Base-by-base conservation (phyloP, 768 basidiomycete species). In the Tremella mesenterica region DNA sequence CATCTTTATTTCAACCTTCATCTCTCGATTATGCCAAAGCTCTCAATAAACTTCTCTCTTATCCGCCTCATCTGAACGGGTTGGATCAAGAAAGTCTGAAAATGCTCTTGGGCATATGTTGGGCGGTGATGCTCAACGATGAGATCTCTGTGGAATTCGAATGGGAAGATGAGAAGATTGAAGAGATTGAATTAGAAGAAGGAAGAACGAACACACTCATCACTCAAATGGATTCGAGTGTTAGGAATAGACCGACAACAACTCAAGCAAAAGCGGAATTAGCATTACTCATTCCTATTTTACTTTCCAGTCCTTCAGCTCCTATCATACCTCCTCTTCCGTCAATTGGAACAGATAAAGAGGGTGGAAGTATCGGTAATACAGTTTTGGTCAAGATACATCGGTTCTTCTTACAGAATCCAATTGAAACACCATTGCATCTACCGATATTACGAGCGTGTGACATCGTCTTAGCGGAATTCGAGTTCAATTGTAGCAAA, bases 11-110 rank as follows among this genome's bases (percentile, higher is more conserved):
- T 55, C 65, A 75, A 3, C 81, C 83, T 0, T 77, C 89, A 3
- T 83, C 86, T 10, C 73, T 87, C 57, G 82, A 92, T 70, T 92
- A 89, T 70, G 77, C 85, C 52, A 92, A 92, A 69, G 79, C 85
- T 0, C 76, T 95, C 45, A 80, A 80, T 51, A 76, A 75, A 53
- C 66, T 96, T 8, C 74, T 88, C 48, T 75, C 76, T 52, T 84
- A 82, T 71, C 69, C 75, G 2, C 84, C 88, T 2, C 91, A 96
- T 73, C 76, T 92, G 51, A 85, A 92, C 39, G 82, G 85, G 61
- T 64, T 92, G 48, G 81, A 81, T 9, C 75, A 79, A 30, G 74
- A 76, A 1, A 74, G 60, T 28, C 97, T 93, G 93, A 70, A 83
- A 26, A 75, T 74, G 29, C 71, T 89, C 39, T 79, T 85, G 30